Conservation (phyloP, 2,329 filamentous ascomycete genomes). For the Colletotrichum coccodes region DNA sequence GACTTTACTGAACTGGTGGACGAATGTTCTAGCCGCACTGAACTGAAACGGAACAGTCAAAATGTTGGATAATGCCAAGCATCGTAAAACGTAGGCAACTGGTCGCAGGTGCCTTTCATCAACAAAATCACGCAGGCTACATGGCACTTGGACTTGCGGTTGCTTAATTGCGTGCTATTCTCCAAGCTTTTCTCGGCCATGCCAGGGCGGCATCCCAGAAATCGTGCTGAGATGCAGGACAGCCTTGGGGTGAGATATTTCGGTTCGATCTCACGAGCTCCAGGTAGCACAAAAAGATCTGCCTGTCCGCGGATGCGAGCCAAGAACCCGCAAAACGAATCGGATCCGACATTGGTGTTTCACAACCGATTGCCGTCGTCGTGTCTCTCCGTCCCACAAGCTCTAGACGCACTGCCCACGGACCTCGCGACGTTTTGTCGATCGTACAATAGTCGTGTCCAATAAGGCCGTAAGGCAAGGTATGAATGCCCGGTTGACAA, state of each 20-base stretch:
- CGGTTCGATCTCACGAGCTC: neutral
- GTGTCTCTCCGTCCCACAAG: neutral
- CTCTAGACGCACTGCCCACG: neutral
- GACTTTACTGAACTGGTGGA: neutral
- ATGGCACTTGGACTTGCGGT: neutral
- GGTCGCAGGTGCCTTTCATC: neutral
- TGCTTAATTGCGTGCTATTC: no score
- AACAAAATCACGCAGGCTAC: neutral
- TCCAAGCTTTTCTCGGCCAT: no score
- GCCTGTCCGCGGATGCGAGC: neutral
- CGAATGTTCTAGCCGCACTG: neutral
- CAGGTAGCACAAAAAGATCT: neutral
- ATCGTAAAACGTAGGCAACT: no score
- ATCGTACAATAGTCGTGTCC: constrained; percentile 4
- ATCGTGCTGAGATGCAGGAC: neutral
- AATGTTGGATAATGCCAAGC: neutral
- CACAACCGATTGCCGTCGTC: neutral
- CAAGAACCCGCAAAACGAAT: neutral
- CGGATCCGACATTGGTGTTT: constrained; percentile 1
- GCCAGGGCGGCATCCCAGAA: neutral
- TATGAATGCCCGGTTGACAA: neutral
- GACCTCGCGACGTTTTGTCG: constrained; percentile 4
- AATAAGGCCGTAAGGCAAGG: neutral
- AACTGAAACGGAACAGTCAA: neutral
- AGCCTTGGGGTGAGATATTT: neutral